A percentile compares a stretch with the other conserved stretches of the same genome.
These are phyloP conservation scores for Kalmusia sp. DNA, from an alignment of 2,329 filamentous ascomycete species.

Conservation along the genomic window DNA sequence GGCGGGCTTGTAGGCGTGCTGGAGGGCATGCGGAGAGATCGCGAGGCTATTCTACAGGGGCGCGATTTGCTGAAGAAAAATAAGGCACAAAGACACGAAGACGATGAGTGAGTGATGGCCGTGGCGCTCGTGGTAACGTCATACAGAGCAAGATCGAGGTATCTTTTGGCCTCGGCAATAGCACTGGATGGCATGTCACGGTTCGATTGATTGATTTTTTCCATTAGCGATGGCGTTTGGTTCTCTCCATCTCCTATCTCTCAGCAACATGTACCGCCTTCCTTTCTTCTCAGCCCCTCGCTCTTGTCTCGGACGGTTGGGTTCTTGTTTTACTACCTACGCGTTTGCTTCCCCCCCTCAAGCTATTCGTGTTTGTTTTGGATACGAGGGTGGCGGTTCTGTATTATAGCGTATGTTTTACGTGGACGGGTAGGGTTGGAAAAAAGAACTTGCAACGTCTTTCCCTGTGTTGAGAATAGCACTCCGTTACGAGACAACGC, in stretches of 20 bases:
- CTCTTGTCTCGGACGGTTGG: conserved; percentile 12
- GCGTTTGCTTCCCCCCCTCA: conserved; percentile 1
- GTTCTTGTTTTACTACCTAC: conserved; percentile 30
- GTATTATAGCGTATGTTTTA: conserved; percentile 3
- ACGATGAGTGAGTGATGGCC: conserved; percentile 30
- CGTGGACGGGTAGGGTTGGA: not conserved
- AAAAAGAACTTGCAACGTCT: not conserved
- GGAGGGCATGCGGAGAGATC: conserved; percentile 72
- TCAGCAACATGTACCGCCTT: not conserved
- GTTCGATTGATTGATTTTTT: conserved; percentile 21
- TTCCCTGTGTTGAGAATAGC: not conserved
- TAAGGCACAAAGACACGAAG: conserved; percentile 2
- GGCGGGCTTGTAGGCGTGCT: conserved; percentile 74
- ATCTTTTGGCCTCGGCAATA: not conserved
- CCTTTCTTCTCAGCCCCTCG: conserved; percentile 14
- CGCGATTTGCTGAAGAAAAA: conserved; percentile 20
- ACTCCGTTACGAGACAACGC: too few species aligned
- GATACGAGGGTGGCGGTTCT: not conserved
- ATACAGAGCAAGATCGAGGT: not conserved
- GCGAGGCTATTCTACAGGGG: conserved; percentile 49
- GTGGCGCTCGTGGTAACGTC: not conserved
- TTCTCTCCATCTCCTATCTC: conserved; percentile 19
- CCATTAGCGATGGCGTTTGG: conserved; percentile 42
- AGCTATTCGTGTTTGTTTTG: not conserved
- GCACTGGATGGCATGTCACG: not conserved